Base-by-base conservation (phyloP, 2,329 filamentous ascomycete species). In the Xylariales sp. region DNA sequence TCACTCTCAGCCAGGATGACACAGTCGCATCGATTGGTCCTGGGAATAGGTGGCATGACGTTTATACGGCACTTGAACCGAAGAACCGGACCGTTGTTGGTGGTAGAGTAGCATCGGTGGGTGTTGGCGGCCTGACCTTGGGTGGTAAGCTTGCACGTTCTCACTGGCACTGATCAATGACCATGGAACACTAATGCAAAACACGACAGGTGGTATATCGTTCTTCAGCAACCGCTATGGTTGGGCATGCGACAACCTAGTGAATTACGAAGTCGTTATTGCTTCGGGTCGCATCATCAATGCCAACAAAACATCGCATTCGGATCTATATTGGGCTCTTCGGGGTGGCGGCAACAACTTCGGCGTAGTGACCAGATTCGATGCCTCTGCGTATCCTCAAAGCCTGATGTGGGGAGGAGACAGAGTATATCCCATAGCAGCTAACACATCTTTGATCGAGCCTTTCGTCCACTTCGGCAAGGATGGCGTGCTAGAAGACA, bases 271-370 rank as follows among this genome's bases (percentile, higher is more conserved):
- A 42, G 57, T 73, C 19, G 66, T 72, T 5, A 57, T 69, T 1
- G 60, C 62, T 0, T 53, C 58, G 14, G 68, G 69, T 4, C 25
- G 48, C 1, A 56, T 70, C 18, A 51, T 70, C 15, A 62, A 62
- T 8, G 68, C 62, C 8, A 68, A 61, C 29, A 47, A 19, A 3
- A 27, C 10, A 2, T 11, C n/a, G 10, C 64, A 76, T 45, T 45
- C 59, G 1, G 72, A 76, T 16, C 58, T 77, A 1, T 76, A 70
- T 59, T 74, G 71, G 69, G 71, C 73, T n/a, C 57, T 76, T 16
- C 59, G 68, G 20, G 73, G 71, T 15, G 72, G 66, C 2, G 69
- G 70, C 15, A 66, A 62, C 36, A 70, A 65, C 3, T 73, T 64
- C 43, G 70, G 68, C 2, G 62, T 72, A 4, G 68, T 72, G 6